Evolutionary conservation across 306 rosid species (phyloP).

Genomic region (Vigna radiata): DNA sequence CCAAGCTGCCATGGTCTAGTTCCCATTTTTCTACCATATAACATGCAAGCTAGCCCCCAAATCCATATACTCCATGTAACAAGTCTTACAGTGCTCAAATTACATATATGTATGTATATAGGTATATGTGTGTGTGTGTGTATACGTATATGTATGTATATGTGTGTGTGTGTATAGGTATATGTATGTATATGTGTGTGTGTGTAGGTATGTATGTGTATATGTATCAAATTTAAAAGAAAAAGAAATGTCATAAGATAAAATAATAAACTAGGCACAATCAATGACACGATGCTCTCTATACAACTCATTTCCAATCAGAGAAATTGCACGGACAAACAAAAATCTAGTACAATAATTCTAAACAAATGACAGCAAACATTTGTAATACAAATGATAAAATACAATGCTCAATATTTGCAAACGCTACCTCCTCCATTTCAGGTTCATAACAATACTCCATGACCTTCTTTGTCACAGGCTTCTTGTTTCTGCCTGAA

Average conservation of each 20-base stretch:
- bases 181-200: too few relatives aligned
- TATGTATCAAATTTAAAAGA: not conserved
- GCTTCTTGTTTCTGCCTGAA: slow-evolving; percentile 83
- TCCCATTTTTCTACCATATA: slow-evolving; percentile 29
- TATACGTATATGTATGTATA: too few relatives aligned
- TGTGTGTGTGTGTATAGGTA: too few relatives aligned
- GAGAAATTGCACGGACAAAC: slow-evolving; percentile 21
- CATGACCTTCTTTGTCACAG: slow-evolving; percentile 78
- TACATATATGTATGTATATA: too few relatives aligned
- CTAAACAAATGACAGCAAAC: slow-evolving; percentile 28
- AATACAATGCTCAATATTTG: slow-evolving; percentile 33
- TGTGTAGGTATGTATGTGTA: too few relatives aligned
- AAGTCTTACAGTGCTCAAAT: not conserved
- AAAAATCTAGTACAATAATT: not conserved
- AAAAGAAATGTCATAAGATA: not conserved
- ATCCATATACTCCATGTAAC: not conserved
- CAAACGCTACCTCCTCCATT: slow-evolving; percentile 87
- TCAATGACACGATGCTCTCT: slow-evolving; percentile 5
- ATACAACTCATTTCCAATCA: slow-evolving; percentile 19
- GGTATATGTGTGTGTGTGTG: too few relatives aligned
- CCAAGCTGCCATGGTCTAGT: slow-evolving; percentile 19
- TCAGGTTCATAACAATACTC: slow-evolving; percentile 99
- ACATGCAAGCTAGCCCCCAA: slow-evolving; percentile 28
- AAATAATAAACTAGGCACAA: slow-evolving; percentile 10
- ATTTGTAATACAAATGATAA: slow-evolving; percentile 27